Percentiles rank a stretch among this genome's conserved stretches.
phyloP scores from a whole-genome alignment of 805 yeast genomes.

The Wickerhamiella alocasiicola region DNA sequence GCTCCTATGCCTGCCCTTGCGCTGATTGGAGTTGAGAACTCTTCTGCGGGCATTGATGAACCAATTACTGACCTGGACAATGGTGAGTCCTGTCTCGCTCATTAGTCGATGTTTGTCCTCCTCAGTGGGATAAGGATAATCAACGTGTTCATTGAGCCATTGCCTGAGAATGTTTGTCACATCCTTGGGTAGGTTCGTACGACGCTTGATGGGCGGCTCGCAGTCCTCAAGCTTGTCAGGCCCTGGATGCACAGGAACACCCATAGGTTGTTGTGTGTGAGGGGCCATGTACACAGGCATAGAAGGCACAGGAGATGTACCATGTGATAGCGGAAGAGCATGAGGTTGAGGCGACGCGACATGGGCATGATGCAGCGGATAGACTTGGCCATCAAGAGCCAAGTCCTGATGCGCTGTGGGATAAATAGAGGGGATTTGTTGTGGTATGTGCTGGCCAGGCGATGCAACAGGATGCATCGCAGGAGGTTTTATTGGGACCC shows the following conservation, averaged over 20 bases:
- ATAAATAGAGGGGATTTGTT: not conserved
- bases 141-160: slow-evolving; percentile 64
- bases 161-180: slow-evolving; percentile 58
- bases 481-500: too few relatives aligned
- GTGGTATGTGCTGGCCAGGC: too few relatives aligned
- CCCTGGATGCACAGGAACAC: not conserved
- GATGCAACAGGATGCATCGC: too few relatives aligned
- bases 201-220: slow-evolving; percentile 24
- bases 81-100: slow-evolving; percentile 61
- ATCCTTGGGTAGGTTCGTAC: slow-evolving; percentile 69
- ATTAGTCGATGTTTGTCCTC: slow-evolving; percentile 60
- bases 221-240: not conserved
- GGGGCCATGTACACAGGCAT: too few relatives aligned
- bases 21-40: slow-evolving; percentile 35
- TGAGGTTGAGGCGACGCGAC: too few relatives aligned
- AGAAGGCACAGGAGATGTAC: too few relatives aligned
- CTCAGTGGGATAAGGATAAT: slow-evolving; percentile 76
- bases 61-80: slow-evolving; percentile 77
- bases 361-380: too few relatives aligned
- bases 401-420: not conserved
- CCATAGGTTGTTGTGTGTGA: not conserved
- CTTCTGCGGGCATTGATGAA: slow-evolving; percentile 78
- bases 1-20: slow-evolving; percentile 16
- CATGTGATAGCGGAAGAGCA: too few relatives aligned
- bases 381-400: not conserved